Conservation (phyloP, 106 monocot genomes). For the Chionographis japonica region DNA sequence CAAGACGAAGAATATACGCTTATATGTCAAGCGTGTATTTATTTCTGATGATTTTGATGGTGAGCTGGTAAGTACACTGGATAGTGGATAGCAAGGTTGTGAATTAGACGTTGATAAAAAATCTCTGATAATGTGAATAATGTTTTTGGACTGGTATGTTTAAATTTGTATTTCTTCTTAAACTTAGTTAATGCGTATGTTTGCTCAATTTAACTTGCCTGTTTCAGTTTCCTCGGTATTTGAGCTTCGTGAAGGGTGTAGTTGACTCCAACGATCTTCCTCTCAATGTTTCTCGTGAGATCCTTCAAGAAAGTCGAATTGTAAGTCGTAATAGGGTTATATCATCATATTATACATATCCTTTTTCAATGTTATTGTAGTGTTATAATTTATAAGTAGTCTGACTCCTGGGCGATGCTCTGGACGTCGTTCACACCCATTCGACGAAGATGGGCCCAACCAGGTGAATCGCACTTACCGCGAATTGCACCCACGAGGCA, state of each 20-base stretch:
- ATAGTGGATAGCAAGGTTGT: too few relatives aligned
- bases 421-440: too few relatives aligned
- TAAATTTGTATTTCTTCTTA: too few relatives aligned
- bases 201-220: conserved; percentile 6
- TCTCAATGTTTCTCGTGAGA: conserved; percentile 97
- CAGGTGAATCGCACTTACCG: too few relatives aligned
- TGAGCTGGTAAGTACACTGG: conserved; percentile 58
- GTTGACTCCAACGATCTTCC: conserved; percentile 99
- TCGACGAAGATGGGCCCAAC: too few relatives aligned
- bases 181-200: background rate
- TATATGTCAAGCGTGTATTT: conserved; percentile 96
- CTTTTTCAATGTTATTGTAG: too few relatives aligned
- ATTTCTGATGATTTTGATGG: conserved; percentile 99
- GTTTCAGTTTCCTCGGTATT: conserved; percentile 86
- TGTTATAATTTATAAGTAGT: too few relatives aligned
- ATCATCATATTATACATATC: background rate
- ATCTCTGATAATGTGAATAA: too few relatives aligned
- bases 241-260: conserved; percentile 97
- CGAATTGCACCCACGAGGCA: too few relatives aligned
- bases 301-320: conserved; percentile 98
- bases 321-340: conserved; percentile 36
- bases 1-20: conserved; percentile 92
- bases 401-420: too few relatives aligned
- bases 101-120: too few relatives aligned
- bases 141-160: too few relatives aligned